A percentile compares a stretch with the other conserved stretches of the same genome.
Conservation (phyloP, 345 rosid genomes). For the Moringa oleifera region DNA sequence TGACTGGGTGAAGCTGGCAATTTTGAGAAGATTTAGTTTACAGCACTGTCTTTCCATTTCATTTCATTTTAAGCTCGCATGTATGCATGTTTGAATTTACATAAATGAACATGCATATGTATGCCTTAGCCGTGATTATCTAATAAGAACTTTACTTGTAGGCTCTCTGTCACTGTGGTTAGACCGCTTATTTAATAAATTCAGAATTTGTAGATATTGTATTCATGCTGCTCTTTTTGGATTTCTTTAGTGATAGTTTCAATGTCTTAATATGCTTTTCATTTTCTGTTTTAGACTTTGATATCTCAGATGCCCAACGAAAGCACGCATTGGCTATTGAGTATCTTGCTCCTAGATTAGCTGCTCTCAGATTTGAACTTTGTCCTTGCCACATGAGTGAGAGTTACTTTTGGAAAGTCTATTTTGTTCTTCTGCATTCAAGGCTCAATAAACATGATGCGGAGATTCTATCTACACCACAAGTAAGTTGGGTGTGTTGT, state of each 20-base stretch:
- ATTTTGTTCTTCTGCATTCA: constrained; percentile 93
- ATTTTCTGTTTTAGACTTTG: constrained; percentile 49
- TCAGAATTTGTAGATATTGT: not conserved
- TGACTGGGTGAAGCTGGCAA: too few species aligned
- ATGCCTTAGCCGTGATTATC: too few species aligned
- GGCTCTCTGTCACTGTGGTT: not conserved
- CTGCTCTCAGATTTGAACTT: constrained; percentile 82
- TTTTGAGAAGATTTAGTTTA: too few species aligned
- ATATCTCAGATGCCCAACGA: constrained; percentile 73
- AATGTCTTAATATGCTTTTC: constrained; percentile 1
- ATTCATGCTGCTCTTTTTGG: not conserved
- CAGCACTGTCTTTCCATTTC: too few species aligned
- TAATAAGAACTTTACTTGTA: not conserved
- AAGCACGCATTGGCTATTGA: constrained; percentile 78
- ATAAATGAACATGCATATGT: too few species aligned
- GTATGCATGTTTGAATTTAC: too few species aligned
- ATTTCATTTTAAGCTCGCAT: too few species aligned
- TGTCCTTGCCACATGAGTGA: constrained; percentile 90
- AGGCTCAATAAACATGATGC: constrained; percentile 77
- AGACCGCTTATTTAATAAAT: not conserved
- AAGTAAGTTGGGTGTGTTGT: constrained; percentile 45
- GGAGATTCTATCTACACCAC: constrained; percentile 69
- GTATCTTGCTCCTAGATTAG: constrained; percentile 60
- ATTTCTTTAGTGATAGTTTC: not conserved
- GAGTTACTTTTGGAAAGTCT: constrained; percentile 91